These are phyloP conservation scores for Wickerhamomyces bisporus DNA, from an alignment of 805 yeast genomes.

Conservation along the genomic window DNA sequence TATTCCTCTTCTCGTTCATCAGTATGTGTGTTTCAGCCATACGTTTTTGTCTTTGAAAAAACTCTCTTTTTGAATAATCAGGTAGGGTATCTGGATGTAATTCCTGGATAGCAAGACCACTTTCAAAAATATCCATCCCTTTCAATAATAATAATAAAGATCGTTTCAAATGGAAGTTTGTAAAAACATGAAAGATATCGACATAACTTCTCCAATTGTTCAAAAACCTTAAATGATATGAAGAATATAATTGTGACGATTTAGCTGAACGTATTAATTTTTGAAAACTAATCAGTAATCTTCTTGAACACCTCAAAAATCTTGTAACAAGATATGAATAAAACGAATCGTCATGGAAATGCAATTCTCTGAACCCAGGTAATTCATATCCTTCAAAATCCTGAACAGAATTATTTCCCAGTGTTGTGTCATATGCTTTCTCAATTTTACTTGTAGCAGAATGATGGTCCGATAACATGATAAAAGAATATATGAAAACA, in stretches of 20 bases:
- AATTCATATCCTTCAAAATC: neutral
- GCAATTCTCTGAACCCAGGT: neutral
- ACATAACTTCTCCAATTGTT: constrained; percentile 7
- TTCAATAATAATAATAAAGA: constrained; percentile 4
- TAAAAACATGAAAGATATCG: constrained; percentile 4
- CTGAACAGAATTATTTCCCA: constrained; percentile 1
- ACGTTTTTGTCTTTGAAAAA: neutral
- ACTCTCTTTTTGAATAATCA: neutral
- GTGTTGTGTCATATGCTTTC: constrained; percentile 1
- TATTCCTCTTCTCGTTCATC: constrained; percentile 3
- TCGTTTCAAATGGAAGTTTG: constrained; percentile 6
- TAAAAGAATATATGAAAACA: constrained; percentile 1
- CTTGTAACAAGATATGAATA: constrained; percentile 1
- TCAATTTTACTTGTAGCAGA: neutral
- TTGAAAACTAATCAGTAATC: neutral
- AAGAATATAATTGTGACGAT: neutral
- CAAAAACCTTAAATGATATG: constrained; percentile 5
- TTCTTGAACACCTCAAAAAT: constrained; percentile 3
- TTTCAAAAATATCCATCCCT: constrained; percentile 5
- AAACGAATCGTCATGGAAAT: constrained; percentile 4
- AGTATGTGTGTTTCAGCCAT: constrained; percentile 5
- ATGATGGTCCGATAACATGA: constrained; percentile 2
- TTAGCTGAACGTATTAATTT: neutral
- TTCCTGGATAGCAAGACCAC: constrained; percentile 6
- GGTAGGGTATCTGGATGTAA: neutral